Percentiles rank a stretch among this genome's conserved stretches.
These are phyloP conservation scores for Sporobolomyces roseus DNA, from an alignment of 768 basidiomycete genomes.

Conservation along the genomic window DNA sequence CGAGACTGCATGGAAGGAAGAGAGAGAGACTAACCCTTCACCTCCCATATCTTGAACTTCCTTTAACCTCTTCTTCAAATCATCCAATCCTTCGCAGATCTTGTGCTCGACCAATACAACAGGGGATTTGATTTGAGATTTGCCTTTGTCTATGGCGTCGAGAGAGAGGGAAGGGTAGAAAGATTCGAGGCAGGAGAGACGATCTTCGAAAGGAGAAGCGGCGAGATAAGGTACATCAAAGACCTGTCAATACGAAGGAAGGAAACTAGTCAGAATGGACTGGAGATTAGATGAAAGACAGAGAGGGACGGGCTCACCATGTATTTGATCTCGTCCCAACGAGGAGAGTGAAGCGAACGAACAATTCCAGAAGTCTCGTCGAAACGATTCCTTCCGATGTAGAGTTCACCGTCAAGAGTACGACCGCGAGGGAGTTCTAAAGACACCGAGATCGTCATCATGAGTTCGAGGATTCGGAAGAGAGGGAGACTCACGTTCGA, in stretches of 20 bases:
- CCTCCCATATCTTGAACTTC: conserved; percentile 26
- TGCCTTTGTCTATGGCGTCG: not conserved
- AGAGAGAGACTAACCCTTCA: conserved; percentile 42
- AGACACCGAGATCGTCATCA: too few species aligned
- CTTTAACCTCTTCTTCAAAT: conserved; percentile 20
- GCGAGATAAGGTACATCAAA: conserved; percentile 40
- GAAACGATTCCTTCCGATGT: conserved; percentile 38
- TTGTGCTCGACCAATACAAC: conserved; percentile 30
- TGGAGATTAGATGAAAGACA: too few species aligned
- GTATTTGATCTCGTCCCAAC: conserved; percentile 39
- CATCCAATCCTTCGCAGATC: conserved; percentile 31
- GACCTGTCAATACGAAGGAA: conserved; percentile 18
- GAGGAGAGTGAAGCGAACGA: not conserved
- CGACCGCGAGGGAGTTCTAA: conserved; percentile 35
- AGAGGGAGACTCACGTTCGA: conserved; percentile 16
- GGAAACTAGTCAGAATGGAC: too few species aligned
- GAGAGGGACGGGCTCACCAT: too few species aligned
- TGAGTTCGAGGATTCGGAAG: too few species aligned
- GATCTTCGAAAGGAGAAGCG: conserved; percentile 30
- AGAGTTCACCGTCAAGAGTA: conserved; percentile 44
- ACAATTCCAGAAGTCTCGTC: conserved; percentile 37
- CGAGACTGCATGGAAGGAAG: too few species aligned
- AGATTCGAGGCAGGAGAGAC: conserved; percentile 14
- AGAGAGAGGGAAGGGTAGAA: conserved; percentile 20
- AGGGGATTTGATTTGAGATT: not conserved